A percentile compares a stretch with the other conserved stretches of the same genome.
These are phyloP conservation scores for Boletus reticuloceps DNA, from an alignment of 768 basidiomycete species.

Conservation along the genomic window DNA sequence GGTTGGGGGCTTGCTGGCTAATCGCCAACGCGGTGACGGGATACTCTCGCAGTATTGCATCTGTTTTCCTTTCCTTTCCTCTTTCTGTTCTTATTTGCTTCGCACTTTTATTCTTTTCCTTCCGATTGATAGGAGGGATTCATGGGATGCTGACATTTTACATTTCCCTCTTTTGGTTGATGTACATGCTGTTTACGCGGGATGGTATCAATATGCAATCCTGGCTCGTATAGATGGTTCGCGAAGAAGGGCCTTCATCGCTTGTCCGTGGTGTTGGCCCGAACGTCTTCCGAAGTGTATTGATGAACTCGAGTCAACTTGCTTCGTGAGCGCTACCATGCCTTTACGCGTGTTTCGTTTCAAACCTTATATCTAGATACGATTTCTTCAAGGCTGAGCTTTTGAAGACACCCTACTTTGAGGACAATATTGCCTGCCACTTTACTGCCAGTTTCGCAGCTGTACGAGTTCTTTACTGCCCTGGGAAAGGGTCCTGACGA, in stretches of 20 bases:
- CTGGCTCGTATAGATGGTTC: constrained; percentile 62
- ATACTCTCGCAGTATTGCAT: background rate
- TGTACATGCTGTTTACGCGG: background rate
- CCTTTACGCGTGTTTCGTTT: background rate
- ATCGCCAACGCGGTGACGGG: background rate
- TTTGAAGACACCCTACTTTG: constrained; percentile 64
- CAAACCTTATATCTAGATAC: constrained; percentile 47
- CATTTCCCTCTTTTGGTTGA: background rate
- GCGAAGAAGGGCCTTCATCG: constrained; percentile 79
- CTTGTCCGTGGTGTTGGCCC: constrained; percentile 76
- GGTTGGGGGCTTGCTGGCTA: background rate
- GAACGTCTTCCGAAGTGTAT: constrained; percentile 79
- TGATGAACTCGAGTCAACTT: constrained; percentile 93
- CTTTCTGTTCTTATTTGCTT: background rate
- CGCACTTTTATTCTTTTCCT: background rate
- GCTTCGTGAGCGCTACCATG: constrained; percentile 60
- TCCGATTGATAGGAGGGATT: background rate
- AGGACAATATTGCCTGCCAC: constrained; percentile 81
- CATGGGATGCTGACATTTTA: constrained; percentile 5
- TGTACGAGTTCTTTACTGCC: constrained; percentile 33
- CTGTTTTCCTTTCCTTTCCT: background rate
- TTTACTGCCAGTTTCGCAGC: constrained; percentile 87
- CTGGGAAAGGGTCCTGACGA: background rate
- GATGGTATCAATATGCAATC: background rate
- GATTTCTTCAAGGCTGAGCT: constrained; percentile 90